Evolutionary conservation across 306 rosid genomes (phyloP), one percentile per base, ranked within the genome.

Genomic region (Ziziphus jujuba): DNA sequence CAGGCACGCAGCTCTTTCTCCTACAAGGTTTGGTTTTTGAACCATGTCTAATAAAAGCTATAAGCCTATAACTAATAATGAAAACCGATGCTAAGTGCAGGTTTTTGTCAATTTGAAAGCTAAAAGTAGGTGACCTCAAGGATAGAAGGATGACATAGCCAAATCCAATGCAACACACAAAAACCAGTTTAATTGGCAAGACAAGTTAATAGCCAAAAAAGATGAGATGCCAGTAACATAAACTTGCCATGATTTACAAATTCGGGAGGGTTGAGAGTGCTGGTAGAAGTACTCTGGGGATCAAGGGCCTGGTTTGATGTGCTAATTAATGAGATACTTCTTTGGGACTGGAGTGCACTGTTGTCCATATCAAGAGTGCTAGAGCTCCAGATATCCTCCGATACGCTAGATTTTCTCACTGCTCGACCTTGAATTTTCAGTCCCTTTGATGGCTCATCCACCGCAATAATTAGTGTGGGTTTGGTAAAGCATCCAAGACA

Each of bases 191-290:
- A 13, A 64, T 17, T 38, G 23, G 16, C n/a, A n/a, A n/a, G 19
- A 50, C 65, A 67, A 61, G 49, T 34, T 62, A 64, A 45, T 15
- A 61, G 49, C 53, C 33, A 68, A 72, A 54, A 69, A 20, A 60
- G 10, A 40, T 50, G 63, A 31, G 7, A 69, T 43, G 12, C 43
- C 13, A 56, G 61, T 48, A 50, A 73, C 17, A 44, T 22, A 56
- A 67, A 84, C 89, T 77, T 83, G 80, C 98, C 97, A 64, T 88
- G 85, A 77, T 90, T 90, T 73, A 90, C 84, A 72, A 76, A 87
- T 74, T 80, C 95, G 40, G 85, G 72, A 76, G 82, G 75, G 71
- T 78, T 83, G 79, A 57, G 80, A 70, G 77, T 74, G 80, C 69
- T 66, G 63, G 69, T 82, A 34, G 77, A 65, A 57, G 85, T 65